phyloP scores from a whole-genome alignment of 2,329 filamentous ascomycete species.

The Erysiphe pulchra region DNA sequence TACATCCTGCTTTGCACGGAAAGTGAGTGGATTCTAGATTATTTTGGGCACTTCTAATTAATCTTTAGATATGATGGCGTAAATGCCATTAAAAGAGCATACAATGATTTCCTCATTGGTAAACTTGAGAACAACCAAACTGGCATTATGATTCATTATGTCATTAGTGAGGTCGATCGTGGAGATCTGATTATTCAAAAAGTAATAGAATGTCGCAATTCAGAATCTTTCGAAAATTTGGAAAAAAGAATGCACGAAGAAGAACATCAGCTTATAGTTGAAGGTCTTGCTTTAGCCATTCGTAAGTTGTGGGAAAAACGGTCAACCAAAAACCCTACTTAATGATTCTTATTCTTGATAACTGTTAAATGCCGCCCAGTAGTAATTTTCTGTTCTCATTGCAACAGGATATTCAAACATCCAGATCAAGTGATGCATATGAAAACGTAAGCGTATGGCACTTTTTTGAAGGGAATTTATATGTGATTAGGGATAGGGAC shows the following conservation, averaged over 20 bases:
- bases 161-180: constrained; percentile 53
- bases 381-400: no score
- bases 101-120: constrained; percentile 38
- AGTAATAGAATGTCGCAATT: constrained; percentile 39
- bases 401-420: no score
- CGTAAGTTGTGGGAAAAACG: constrained; percentile 15
- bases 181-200: constrained; percentile 45
- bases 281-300: constrained; percentile 33
- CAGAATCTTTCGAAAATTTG: constrained; percentile 39
- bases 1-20: constrained; percentile 40
- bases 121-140: constrained; percentile 39
- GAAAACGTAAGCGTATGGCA: no score
- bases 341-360: no score
- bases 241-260: constrained; percentile 47
- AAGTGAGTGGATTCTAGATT: constrained; percentile 18
- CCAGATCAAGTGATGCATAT: no score
- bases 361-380: no score
- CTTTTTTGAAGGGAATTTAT: no score
- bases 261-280: constrained; percentile 59
- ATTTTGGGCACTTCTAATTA: not conserved
- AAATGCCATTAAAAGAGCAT: constrained; percentile 54
- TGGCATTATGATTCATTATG: constrained; percentile 77
- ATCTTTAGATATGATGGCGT: constrained; percentile 37
- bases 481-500: no score
- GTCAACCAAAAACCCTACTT: no score